Conservation (phyloP, 495 filamentous ascomycete species). For the Talaromyces stipitatus region DNA sequence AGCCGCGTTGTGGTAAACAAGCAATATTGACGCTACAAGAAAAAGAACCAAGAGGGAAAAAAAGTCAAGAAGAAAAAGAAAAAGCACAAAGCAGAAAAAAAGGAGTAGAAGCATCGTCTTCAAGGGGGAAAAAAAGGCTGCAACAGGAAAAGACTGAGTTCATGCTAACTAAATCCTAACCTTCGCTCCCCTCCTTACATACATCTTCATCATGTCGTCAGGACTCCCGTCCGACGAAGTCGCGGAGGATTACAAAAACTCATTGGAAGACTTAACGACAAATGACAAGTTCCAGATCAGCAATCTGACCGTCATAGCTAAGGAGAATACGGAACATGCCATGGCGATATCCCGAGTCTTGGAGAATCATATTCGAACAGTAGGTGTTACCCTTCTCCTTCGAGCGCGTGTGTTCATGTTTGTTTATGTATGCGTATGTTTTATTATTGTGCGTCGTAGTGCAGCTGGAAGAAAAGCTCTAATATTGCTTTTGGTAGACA, state of each 20-base stretch:
- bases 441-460: slow-evolving; percentile 15
- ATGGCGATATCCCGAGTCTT: slow-evolving; percentile 81
- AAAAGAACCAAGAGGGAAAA: slow-evolving; percentile 10
- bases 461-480: slow-evolving; percentile 22
- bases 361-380: slow-evolving; percentile 86
- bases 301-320: slow-evolving; percentile 91
- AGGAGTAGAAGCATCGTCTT: slow-evolving; percentile 3
- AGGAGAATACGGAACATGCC: slow-evolving; percentile 92
- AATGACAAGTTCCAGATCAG: slow-evolving; percentile 91
- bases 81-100: slow-evolving; percentile 9
- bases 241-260: slow-evolving; percentile 88
- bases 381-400: slow-evolving; percentile 45
- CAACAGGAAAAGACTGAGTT: slow-evolving; percentile 11
- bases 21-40: slow-evolving; percentile 7
- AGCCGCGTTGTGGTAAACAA: background rate
- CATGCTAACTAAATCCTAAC: slow-evolving; percentile 8
- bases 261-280: slow-evolving; percentile 79
- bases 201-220: slow-evolving; percentile 56
- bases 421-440: background rate
- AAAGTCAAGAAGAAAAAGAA: slow-evolving; percentile 9
- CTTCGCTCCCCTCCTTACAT: slow-evolving; percentile 4
- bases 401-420: background rate
- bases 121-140: slow-evolving; percentile 2
- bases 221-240: slow-evolving; percentile 75
- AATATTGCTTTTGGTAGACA: slow-evolving; percentile 50